These are phyloP conservation scores for Rhinocladiella mackenziei DNA, from an alignment of 2,329 filamentous ascomycete species.

Conservation along the genomic window DNA sequence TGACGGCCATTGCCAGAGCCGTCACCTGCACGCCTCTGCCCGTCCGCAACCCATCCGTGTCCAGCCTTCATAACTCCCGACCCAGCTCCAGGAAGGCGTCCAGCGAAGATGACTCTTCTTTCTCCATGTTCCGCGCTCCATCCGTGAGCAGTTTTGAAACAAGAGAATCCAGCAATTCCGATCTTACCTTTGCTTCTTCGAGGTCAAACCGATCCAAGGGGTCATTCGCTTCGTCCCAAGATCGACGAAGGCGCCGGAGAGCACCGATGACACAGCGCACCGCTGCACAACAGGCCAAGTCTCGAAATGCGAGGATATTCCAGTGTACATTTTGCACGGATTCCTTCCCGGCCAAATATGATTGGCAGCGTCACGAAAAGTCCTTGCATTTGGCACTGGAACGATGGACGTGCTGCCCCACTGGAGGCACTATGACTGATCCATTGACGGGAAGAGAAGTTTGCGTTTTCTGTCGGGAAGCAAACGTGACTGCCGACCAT, in stretches of 20 bases:
- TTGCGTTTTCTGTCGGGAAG: conserved; percentile 57
- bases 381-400: conserved; percentile 55
- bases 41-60: conserved; percentile 20
- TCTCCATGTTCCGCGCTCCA: conserved; percentile 50
- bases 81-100: conserved; percentile 36
- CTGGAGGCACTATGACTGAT: conserved; percentile 50
- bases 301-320: conserved; percentile 46
- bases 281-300: conserved; percentile 40
- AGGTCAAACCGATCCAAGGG: conserved; percentile 55
- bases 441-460: conserved; percentile 31
- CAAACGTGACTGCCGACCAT: conserved; percentile 54
- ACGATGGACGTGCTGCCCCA: conserved; percentile 58
- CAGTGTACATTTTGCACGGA: conserved; percentile 59
- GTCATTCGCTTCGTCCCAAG: conserved; percentile 57
- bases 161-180: conserved; percentile 52
- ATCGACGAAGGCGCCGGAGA: conserved; percentile 54
- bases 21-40: conserved; percentile 45
- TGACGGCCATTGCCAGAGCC: conserved; percentile 61
- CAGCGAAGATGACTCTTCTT: conserved; percentile 49
- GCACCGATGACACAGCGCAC: conserved; percentile 44
- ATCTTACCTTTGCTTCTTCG: conserved; percentile 53
- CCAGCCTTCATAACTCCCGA: conserved; percentile 34
- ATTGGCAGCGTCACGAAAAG: conserved; percentile 58
- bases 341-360: conserved; percentile 55
- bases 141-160: conserved; percentile 55